A percentile compares a stretch with the other conserved stretches of the same genome.
phyloP scores from a whole-genome alignment of 139 green algal genomes.

The Chlorella vulgaris region DNA sequence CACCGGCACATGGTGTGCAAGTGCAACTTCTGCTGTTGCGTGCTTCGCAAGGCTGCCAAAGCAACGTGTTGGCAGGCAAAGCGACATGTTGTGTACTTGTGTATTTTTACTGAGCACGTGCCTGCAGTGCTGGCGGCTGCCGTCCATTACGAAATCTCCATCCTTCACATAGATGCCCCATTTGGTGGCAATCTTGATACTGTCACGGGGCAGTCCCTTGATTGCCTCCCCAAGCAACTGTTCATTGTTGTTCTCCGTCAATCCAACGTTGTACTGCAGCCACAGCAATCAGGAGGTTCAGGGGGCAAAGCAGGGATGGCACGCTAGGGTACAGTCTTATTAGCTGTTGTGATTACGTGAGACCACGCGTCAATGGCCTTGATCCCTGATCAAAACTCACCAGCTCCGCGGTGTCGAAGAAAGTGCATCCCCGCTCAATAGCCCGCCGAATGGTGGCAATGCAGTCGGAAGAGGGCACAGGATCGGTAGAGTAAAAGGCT shows the following conservation, averaged over 20 bases:
- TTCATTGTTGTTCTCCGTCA: slow-evolving; percentile 62
- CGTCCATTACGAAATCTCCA: not conserved
- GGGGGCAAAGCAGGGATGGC: too few relatives aligned
- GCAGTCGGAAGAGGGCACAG: not conserved
- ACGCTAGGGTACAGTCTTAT: too few relatives aligned
- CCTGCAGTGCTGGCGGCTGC: slow-evolving; percentile 22
- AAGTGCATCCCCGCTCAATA: slow-evolving; percentile 28
- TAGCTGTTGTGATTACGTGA: too few relatives aligned
- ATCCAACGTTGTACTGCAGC: not conserved
- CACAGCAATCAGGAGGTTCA: too few relatives aligned
- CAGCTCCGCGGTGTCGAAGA: slow-evolving; percentile 67
- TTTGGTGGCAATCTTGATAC: slow-evolving; percentile 57
- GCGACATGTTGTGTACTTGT: too few relatives aligned
- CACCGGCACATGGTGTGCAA: too few relatives aligned
- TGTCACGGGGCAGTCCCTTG: slow-evolving; percentile 1
- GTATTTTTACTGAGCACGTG: not conserved
- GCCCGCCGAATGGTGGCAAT: slow-evolving; percentile 13
- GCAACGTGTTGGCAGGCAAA: too few relatives aligned
- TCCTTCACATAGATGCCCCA: slow-evolving; percentile 41
- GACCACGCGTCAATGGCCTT: not conserved
- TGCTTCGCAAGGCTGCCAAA: too few relatives aligned
- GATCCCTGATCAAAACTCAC: too few relatives aligned
- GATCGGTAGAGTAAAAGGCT: not conserved
- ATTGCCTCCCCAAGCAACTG: slow-evolving; percentile 50
- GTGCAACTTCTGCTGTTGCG: too few relatives aligned